Evolutionary conservation across 2,329 filamentous ascomycete species (phyloP).

Genomic region (Cercospora brassicicola): DNA sequence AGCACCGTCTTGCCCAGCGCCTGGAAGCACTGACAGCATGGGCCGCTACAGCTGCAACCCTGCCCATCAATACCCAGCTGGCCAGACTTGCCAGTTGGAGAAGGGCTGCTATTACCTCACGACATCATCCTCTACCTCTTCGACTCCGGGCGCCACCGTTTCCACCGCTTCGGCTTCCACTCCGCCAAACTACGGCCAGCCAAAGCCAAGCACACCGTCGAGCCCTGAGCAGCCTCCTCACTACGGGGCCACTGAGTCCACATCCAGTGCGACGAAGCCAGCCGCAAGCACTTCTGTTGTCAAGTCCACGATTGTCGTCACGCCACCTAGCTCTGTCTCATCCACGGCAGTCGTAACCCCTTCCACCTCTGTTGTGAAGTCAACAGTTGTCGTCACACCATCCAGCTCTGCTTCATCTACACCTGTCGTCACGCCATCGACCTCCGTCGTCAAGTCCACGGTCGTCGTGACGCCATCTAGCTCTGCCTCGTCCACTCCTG

Average conservation of each 20-base stretch:
- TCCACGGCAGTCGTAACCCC: neutral
- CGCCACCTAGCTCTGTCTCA: neutral
- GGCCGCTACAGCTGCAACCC: slow-evolving; percentile 16
- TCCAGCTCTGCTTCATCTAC: neutral
- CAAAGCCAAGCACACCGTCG: too few relatives aligned
- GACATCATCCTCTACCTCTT: slow-evolving; percentile 4
- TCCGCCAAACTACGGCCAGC: neutral
- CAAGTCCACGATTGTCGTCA: slow-evolving; percentile 8
- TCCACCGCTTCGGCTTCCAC: neutral
- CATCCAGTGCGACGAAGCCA: neutral
- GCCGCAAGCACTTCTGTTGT: neutral
- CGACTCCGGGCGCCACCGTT: neutral
- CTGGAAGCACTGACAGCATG: slow-evolving; percentile 3
- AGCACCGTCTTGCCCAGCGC: slow-evolving; percentile 3
- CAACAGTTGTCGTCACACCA: slow-evolving; percentile 4
- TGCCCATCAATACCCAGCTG: slow-evolving; percentile 13
- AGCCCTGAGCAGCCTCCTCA: neutral
- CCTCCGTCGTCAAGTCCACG: neutral
- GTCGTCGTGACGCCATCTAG: neutral
- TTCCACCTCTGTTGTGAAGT: neutral
- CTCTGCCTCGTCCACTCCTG: neutral
- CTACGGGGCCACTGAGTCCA: neutral
- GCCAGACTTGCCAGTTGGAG: slow-evolving; percentile 5
- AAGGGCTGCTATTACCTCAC: slow-evolving; percentile 13
- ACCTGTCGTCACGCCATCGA: neutral